These are phyloP conservation scores for Globisporangium sylvaticum DNA, from an alignment of 352 stramenopile species.

Conservation along the genomic window DNA sequence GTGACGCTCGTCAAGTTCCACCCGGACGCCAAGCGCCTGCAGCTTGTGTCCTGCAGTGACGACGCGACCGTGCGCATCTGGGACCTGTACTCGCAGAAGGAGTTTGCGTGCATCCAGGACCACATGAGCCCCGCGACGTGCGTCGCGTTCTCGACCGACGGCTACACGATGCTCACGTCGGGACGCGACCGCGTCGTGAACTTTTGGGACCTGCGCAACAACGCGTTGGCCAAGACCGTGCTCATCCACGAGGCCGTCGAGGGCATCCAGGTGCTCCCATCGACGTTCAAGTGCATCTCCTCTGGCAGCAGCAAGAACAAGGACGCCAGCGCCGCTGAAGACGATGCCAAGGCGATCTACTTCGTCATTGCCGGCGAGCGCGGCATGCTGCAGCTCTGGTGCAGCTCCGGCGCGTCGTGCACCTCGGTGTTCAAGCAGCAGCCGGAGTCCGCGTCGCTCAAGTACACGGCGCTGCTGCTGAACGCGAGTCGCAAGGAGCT, in stretches of 20 bases:
- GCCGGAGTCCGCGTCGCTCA: constrained; percentile 40
- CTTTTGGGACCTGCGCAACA: constrained; percentile 82
- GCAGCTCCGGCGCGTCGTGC: constrained; percentile 29
- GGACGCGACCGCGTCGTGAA: constrained; percentile 93
- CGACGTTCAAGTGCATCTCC: constrained; percentile 46
- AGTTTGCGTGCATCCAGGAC: constrained; percentile 89
- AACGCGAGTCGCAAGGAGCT: constrained; percentile 57
- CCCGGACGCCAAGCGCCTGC: constrained; percentile 51
- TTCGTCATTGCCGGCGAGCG: constrained; percentile 93
- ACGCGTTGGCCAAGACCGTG: constrained; percentile 90
- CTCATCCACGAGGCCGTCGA: constrained; percentile 94
- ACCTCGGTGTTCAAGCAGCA: constrained; percentile 45
- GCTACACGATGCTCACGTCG: constrained; percentile 83
- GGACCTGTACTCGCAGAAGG: constrained; percentile 82
- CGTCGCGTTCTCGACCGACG: constrained; percentile 87
- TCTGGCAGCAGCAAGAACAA: constrained; percentile 15
- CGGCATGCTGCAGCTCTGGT: constrained; percentile 84
- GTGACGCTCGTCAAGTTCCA: constrained; percentile 88
- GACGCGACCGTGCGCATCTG: constrained; percentile 78
- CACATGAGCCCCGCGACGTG: constrained; percentile 94
- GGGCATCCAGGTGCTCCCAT: constrained; percentile 87
- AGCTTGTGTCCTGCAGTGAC: constrained; percentile 77
- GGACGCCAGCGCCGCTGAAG: constrained; percentile 21
- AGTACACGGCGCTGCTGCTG: constrained; percentile 55
- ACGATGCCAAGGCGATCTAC: constrained; percentile 64